Evolutionary conservation across 1,139 yeast genomes (phyloP).

Genomic region (Petasospora fabianii): DNA sequence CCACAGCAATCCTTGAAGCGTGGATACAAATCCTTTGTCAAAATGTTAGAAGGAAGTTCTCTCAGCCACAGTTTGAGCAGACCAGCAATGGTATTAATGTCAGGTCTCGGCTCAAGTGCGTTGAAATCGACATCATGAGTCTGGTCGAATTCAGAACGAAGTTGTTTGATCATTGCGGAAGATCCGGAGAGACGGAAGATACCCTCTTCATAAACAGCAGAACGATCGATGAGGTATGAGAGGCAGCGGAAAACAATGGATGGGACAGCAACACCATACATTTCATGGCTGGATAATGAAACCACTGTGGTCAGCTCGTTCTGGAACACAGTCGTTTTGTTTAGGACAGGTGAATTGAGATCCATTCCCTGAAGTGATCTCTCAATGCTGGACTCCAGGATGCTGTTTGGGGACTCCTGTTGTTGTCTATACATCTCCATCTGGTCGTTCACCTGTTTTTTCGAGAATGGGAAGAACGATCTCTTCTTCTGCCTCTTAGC

Average conservation of each 20-base stretch:
- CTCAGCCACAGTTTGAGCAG: slow-evolving; percentile 70
- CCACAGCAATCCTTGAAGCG: slow-evolving; percentile 37
- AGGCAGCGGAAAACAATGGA: slow-evolving; percentile 76
- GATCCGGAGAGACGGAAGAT: slow-evolving; percentile 90
- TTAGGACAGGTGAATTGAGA: slow-evolving; percentile 13
- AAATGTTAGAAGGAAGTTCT: slow-evolving; percentile 62
- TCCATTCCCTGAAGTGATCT: slow-evolving; percentile 29
- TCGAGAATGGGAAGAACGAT: slow-evolving; percentile 58
- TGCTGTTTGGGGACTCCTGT: slow-evolving; percentile 9
- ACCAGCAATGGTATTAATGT: slow-evolving; percentile 78
- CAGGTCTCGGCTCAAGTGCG: slow-evolving; percentile 36
- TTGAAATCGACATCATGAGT: slow-evolving; percentile 68
- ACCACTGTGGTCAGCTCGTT: slow-evolving; percentile 54
- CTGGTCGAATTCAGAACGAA: slow-evolving; percentile 65
- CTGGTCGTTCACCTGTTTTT: slow-evolving; percentile 24
- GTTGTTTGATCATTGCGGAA: slow-evolving; percentile 66
- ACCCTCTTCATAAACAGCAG: slow-evolving; percentile 85
- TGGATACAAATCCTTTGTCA: slow-evolving; percentile 47
- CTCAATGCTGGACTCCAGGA: slow-evolving; percentile 24
- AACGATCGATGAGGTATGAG: slow-evolving; percentile 59
- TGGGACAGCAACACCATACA: slow-evolving; percentile 55
- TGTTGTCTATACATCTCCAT: slow-evolving; percentile 20
- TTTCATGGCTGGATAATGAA: slow-evolving; percentile 44
- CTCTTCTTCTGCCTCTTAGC: slow-evolving; percentile 48
- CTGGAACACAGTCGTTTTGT: slow-evolving; percentile 54